Base-by-base conservation (phyloP, 345 rosid species). In the Toxicodendron radicans region DNA sequence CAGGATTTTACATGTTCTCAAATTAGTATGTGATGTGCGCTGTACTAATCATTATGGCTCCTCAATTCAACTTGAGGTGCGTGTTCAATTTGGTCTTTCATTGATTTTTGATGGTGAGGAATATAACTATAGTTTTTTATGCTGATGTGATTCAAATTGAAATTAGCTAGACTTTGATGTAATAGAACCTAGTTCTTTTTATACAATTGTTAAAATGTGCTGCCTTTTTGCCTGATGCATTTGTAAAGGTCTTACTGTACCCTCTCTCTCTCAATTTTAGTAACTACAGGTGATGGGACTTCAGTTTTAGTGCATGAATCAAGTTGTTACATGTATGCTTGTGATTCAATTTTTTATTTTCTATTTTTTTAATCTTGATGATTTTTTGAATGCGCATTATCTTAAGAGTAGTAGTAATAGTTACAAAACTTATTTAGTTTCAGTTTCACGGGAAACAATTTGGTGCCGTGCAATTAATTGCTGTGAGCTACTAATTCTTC, bases 181-280 rank as follows among this genome's bases (percentile, higher is more conserved):
- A 17, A 24, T 27, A 11, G 30, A 13, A 18, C 65, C 32, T 59
- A 32, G 30, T 27, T 71, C 20, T n/a, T 45, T 46, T 0, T 59
- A n/a, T 58, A 43, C 27, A 46, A 71, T 45, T 58, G 35, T 71
- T 56, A 43, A 58, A 71, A 48, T 66, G 57, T 17, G 18, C 24
- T 46, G 17, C 43, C 24, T 57, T 58, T 23, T 4, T 58, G 16
- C 30, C 23, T 48, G 41, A 38, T 60, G 20, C 21, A 43, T 70
- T 70, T 21, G 41, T 17, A 58, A 57, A 18, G 41, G 23, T 20
- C 58, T 35, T 17, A 49, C 1, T 5, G 17, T 4, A 38, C 10
- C 23, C 41, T 69, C 23, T 70, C 4, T 56, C n/a, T 21, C 2
- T 57, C 64, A 57, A 45, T n/a, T 70, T 24, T 58, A 43, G 7